These are phyloP conservation scores for Ceratocystis ficicola DNA, from an alignment of 2,329 filamentous ascomycete species.

Conservation along the genomic window DNA sequence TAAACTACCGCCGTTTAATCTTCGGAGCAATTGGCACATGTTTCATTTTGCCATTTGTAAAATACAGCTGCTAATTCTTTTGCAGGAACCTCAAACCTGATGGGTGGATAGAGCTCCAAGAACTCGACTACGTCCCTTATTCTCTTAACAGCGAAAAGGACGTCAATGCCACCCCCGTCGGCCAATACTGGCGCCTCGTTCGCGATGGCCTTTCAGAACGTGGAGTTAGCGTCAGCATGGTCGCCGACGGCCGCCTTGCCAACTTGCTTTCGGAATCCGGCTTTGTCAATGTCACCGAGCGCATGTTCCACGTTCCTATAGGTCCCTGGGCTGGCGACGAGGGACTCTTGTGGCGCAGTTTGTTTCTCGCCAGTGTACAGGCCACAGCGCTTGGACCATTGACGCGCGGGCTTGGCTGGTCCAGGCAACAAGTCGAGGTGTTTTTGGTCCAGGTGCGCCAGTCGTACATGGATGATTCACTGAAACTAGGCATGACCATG, in stretches of 20 bases:
- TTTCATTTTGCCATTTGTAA: not conserved
- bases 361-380: slow-evolving; percentile 39
- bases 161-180: slow-evolving; percentile 34
- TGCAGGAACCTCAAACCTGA: slow-evolving; percentile 40
- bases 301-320: slow-evolving; percentile 41
- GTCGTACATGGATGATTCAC: slow-evolving; percentile 36
- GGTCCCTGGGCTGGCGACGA: slow-evolving; percentile 45
- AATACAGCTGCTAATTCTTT: slow-evolving; percentile 6
- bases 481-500: slow-evolving; percentile 43
- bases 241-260: slow-evolving; percentile 33
- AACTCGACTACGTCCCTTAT: slow-evolving; percentile 40
- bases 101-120: slow-evolving; percentile 45
- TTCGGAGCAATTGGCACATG: too few relatives aligned
- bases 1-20: not conserved
- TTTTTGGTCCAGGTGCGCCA: slow-evolving; percentile 38
- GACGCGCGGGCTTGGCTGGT: slow-evolving; percentile 39
- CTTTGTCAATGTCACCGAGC: slow-evolving; percentile 41
- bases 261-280: slow-evolving; percentile 39
- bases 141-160: slow-evolving; percentile 33
- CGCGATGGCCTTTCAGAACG: slow-evolving; percentile 34
- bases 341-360: slow-evolving; percentile 40
- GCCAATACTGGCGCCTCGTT: slow-evolving; percentile 38
- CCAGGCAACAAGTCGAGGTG: slow-evolving; percentile 37
- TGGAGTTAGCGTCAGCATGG: slow-evolving; percentile 38
- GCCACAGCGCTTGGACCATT: slow-evolving; percentile 42